A percentile compares a stretch with the other conserved stretches of the same genome.
Evolutionary conservation across 495 filamentous ascomycete genomes (phyloP).

Genomic region (Apodospora peruviana): DNA sequence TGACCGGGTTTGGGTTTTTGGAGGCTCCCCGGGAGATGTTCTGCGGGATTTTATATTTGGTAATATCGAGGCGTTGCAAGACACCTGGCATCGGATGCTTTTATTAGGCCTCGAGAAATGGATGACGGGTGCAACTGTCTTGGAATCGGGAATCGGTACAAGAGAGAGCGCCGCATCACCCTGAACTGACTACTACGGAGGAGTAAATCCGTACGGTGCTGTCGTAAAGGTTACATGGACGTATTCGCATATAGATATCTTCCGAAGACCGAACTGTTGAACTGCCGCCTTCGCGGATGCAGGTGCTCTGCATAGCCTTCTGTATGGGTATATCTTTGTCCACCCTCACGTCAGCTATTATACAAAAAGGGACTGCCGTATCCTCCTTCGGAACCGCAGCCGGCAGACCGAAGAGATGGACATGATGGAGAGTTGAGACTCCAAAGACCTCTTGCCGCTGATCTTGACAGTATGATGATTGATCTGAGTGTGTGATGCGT

Average conservation of each 20-base stretch:
- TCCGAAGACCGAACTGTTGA: no score
- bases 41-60: no score
- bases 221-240: no score
- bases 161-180: neutral
- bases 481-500: neutral
- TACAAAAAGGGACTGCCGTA: no score
- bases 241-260: no score
- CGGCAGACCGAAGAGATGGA: neutral
- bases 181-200: neutral
- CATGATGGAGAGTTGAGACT: neutral
- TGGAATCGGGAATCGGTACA: neutral
- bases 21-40: no score
- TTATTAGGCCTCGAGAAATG: neutral
- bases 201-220: neutral
- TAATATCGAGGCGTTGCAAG: no score
- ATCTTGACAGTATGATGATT: neutral
- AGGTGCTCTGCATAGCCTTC: no score
- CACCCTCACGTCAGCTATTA: neutral
- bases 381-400: no score
- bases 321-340: neutral
- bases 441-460: neutral
- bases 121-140: neutral
- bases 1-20: no score
- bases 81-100: neutral
- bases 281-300: no score